phyloP scores from a whole-genome alignment of 2,329 filamentous ascomycete species.

The Myriosclerotinia scirpicola region DNA sequence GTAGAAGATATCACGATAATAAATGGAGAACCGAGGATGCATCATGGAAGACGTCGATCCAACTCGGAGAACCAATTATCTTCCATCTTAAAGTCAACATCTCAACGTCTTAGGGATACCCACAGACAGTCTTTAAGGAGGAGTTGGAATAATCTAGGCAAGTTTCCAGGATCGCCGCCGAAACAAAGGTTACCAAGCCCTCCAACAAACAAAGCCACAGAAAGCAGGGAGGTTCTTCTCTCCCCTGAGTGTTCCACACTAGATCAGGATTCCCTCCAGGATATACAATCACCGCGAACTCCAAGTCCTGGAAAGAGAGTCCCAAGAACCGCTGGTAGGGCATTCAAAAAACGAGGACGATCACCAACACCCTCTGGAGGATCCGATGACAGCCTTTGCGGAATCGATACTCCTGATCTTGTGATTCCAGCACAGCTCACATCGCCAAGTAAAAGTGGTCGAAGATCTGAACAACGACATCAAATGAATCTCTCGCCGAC shows the following conservation, averaged over 20 bases:
- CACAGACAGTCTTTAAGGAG: slow-evolving; percentile 6
- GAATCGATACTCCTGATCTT: slow-evolving; percentile 28
- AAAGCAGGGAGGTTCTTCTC: slow-evolving; percentile 32
- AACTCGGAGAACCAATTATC: slow-evolving; percentile 21
- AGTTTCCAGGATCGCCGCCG: slow-evolving; percentile 28
- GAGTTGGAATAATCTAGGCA: slow-evolving; percentile 17
- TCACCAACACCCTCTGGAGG: slow-evolving; percentile 29
- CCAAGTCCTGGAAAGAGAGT: slow-evolving; percentile 30
- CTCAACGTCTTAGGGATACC: slow-evolving; percentile 22
- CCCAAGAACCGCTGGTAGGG: slow-evolving; percentile 11
- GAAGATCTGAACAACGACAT: slow-evolving; percentile 23
- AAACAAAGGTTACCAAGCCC: slow-evolving; percentile 32
- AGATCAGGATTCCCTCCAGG: slow-evolving; percentile 28
- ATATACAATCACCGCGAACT: slow-evolving; percentile 27
- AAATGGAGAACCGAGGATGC: slow-evolving; percentile 6
- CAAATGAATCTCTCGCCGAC: slow-evolving; percentile 28
- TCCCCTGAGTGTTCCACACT: slow-evolving; percentile 25
- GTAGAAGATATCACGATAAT: slow-evolving; percentile 13
- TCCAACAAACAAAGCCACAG: slow-evolving; percentile 24
- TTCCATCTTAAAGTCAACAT: slow-evolving; percentile 23
- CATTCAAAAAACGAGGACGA: slow-evolving; percentile 15
- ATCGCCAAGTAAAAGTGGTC: slow-evolving; percentile 33
- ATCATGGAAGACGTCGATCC: background rate
- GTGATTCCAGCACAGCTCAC: slow-evolving; percentile 32
- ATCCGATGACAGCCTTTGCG: slow-evolving; percentile 36